Base-by-base conservation (phyloP, 805 yeast species). In the Kazachstania viticola region DNA sequence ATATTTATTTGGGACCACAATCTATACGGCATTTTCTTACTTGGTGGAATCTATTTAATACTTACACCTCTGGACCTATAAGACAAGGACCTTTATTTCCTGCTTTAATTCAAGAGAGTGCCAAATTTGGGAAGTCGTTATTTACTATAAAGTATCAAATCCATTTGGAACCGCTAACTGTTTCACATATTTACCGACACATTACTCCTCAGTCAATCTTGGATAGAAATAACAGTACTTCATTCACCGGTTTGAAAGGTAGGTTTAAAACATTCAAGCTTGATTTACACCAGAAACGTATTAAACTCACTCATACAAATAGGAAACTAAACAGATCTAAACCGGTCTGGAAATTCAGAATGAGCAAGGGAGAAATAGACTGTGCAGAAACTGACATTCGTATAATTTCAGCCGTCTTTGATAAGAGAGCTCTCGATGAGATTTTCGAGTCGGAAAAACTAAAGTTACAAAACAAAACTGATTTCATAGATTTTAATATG, bases 21-120 rank as follows among this genome's bases (percentile, higher is more conserved):
- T 64, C 75, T 0, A 62, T 83, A 37, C 44, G 60, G 1, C 88
- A 79, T 41, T 84, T 85, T 55, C 65, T 71, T 40, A 55, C 54
- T 9, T 87, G 96, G 96, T 84, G 94, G 93, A 57, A 61, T 22
- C 63, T 79, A 38, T 85, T 85, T 52, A 67, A 73, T 23, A 75
- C 85, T n/a, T 75, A 75, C 36, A 65, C 79, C 42, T 73, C 84
- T 32, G 67, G 88, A 9, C 95, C 95, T 0, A 65, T 83, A 16
- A 64, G 88, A 33, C 65, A 68, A 29, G 95, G 95, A 0, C 57
- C 64, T 1, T 51, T 87, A 22, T 85, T 82, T 55, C 69, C 71
- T 0, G 69, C 65, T 16, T 35, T 54, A 18, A 42, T 51, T 7
- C 64, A 64, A 36, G 73, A 68, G 25, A 47, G 52, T 5, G 64